Percentiles rank a stretch among this genome's conserved stretches.
phyloP scores from a whole-genome alignment of 2,329 filamentous ascomycete species.

The Biscogniauxia marginata region DNA sequence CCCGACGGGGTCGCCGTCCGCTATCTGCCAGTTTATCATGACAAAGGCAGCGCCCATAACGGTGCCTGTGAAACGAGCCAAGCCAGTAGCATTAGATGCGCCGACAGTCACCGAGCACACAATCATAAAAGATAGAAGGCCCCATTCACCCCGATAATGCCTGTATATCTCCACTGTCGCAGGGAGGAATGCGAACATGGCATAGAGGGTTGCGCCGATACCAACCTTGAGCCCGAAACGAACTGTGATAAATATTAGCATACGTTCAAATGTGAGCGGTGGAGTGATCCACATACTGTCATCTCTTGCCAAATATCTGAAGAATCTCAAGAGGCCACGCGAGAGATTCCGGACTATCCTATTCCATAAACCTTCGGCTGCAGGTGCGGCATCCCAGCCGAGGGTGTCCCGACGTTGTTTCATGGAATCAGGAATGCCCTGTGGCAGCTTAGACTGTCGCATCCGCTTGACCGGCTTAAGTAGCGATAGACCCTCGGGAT shows the following conservation, averaged over 20 bases:
- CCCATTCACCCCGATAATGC: conserved; percentile 95
- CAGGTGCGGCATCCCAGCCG: conserved; percentile 54
- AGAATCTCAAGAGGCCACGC: conserved; percentile 43
- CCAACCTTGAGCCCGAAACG: conserved; percentile 91
- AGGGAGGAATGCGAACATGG: conserved; percentile 81
- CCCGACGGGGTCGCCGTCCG: conserved; percentile 68
- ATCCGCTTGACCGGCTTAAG: conserved; percentile 44
- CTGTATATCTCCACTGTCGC: conserved; percentile 76
- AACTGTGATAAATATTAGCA: conserved; percentile 37
- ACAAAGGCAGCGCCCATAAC: conserved; percentile 76
- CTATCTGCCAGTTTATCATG: conserved; percentile 73
- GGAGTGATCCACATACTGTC: conserved; percentile 42
- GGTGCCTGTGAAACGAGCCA: conserved; percentile 83
- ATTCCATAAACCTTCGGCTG: conserved; percentile 36
- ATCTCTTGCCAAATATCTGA: conserved; percentile 52
- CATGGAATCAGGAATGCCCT: conserved; percentile 56
- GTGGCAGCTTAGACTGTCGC: conserved; percentile 53
- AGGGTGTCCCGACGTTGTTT: conserved; percentile 51
- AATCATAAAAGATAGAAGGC: conserved; percentile 93
- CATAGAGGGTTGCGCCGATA: conserved; percentile 83
- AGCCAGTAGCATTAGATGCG: conserved; percentile 89
- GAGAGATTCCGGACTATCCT: conserved; percentile 44
- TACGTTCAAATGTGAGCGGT: neutral
- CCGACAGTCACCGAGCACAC: conserved; percentile 98
- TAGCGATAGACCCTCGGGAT: conserved; percentile 44